Evolutionary conservation across 164 flowering plant genomes (phyloP), one percentile per base, ranked within the genome.

Genomic region (Magnolia sinica): DNA sequence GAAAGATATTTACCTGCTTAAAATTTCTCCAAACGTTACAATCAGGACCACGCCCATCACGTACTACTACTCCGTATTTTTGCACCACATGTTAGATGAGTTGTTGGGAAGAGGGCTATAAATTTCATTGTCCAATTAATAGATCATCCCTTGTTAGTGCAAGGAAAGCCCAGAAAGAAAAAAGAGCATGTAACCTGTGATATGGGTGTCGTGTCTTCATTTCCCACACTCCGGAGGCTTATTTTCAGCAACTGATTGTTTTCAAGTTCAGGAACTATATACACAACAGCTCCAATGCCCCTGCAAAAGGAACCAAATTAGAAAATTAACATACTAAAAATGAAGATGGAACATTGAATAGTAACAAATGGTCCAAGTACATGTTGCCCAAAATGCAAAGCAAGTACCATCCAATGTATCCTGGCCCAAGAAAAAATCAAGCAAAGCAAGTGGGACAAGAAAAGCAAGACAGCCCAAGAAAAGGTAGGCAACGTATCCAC

Each of bases 1-100:
- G 16, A 16, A 6, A 55, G 14, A 50, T 3, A 66, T 64, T 79
- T 66, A 94, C 99, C 96, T 96, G 99, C 84, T 91, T 87, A 76
- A 96, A 96, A 79, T 96, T 96, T 89, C 99, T 96, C 99, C 99
- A 96, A 61, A 96, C 91, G 84, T 96, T 92, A 81, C 98, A 91
- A 74, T 96, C 90, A 51, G 98, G 98, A 8, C 99, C 99, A 76
- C 95, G 95, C 1, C 99, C 99, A 89, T 95, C 98, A 79, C 99
- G 96, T 37, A 95, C 96, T 52, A 93, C 99, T 79, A 23, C n/a
- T n/a, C n/a, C 0, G 74, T 81, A 93, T 81, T 82, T 78, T 94
- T 94, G 87, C 52, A 85, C 64, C 37, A 10, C 52, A 70, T 20
- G 1, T 29, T 2, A 20, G 22, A 70, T 45, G 11, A 68, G 8